Evolutionary conservation across 495 filamentous ascomycete species (phyloP).

Genomic region (Lasiosphaeriaceae sp.): DNA sequence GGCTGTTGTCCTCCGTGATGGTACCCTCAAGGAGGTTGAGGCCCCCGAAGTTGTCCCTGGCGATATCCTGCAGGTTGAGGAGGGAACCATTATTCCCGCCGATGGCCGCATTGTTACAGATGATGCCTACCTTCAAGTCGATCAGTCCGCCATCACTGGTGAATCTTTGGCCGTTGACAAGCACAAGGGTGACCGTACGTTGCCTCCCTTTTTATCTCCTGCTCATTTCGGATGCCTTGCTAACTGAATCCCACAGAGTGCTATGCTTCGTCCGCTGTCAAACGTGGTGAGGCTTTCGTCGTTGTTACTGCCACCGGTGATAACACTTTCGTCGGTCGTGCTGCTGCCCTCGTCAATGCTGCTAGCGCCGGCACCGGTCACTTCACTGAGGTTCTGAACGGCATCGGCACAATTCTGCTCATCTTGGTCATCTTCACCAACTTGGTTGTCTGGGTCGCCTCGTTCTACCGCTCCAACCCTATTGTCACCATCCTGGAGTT

Average conservation of each 20-base stretch:
- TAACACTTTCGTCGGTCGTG: conserved; percentile 83
- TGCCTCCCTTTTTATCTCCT: no score
- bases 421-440: conserved; percentile 77
- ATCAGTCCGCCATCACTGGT: conserved; percentile 88
- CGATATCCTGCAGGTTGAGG: conserved; percentile 84
- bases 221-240: no score
- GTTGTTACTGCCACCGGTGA: conserved; percentile 80
- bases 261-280: conserved; percentile 83
- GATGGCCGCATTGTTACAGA: conserved; percentile 81
- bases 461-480: conserved; percentile 78
- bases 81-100: conserved; percentile 87
- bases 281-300: conserved; percentile 81
- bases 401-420: conserved; percentile 78
- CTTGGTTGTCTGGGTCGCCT: conserved; percentile 77
- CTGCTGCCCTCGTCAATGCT: conserved; percentile 77
- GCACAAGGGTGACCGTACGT: conserved; percentile 58
- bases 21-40: conserved; percentile 65
- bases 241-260: conserved; percentile 37
- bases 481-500: conserved; percentile 77
- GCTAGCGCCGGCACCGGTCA: conserved; percentile 71
- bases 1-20: conserved; percentile 78
- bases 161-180: conserved; percentile 92
- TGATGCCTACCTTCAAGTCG: conserved; percentile 78
- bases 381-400: conserved; percentile 84
- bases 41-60: conserved; percentile 80